These are phyloP conservation scores for Ascochyta pisi DNA, from an alignment of 2,329 filamentous ascomycete species.

Conservation along the genomic window DNA sequence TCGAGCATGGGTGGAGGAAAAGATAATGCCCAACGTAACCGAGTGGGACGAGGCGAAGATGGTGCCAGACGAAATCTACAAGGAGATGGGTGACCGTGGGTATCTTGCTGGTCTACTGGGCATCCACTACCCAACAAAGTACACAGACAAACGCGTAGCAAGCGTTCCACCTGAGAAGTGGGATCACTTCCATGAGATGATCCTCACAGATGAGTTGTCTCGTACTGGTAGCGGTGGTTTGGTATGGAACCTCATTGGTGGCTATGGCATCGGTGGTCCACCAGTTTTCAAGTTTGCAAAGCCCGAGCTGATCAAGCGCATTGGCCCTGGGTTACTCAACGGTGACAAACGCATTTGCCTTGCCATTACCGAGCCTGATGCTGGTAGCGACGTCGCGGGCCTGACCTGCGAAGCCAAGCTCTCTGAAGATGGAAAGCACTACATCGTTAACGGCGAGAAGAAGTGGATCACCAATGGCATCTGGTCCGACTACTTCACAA, in stretches of 20 bases:
- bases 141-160: constrained; percentile 74
- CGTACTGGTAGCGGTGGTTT: constrained; percentile 88
- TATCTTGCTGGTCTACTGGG: constrained; percentile 94
- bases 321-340: constrained; percentile 84
- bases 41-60: constrained; percentile 98
- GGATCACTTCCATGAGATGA: constrained; percentile 98
- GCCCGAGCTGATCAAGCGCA: constrained; percentile 82
- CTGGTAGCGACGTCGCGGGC: constrained; percentile 93
- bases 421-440: constrained; percentile 94
- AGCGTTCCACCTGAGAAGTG: constrained; percentile 86
- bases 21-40: constrained; percentile 87
- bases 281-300: constrained; percentile 92
- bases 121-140: constrained; percentile 78
- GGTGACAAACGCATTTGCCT: constrained; percentile 98
- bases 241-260: constrained; percentile 95
- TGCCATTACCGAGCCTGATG: constrained; percentile 92
- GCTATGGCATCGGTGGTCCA: constrained; percentile 94
- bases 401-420: constrained; percentile 95
- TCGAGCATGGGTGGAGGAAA: constrained; percentile 87
- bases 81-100: constrained; percentile 90
- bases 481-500: constrained; percentile 97
- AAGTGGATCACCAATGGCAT: constrained; percentile 99
- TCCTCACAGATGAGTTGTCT: constrained; percentile 92
- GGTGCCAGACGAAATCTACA: constrained; percentile 89
- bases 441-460: constrained; percentile 99